Evolutionary conservation across 2,329 filamentous ascomycete genomes (phyloP).

Genomic region (Aspergillus novofumigatus): DNA sequence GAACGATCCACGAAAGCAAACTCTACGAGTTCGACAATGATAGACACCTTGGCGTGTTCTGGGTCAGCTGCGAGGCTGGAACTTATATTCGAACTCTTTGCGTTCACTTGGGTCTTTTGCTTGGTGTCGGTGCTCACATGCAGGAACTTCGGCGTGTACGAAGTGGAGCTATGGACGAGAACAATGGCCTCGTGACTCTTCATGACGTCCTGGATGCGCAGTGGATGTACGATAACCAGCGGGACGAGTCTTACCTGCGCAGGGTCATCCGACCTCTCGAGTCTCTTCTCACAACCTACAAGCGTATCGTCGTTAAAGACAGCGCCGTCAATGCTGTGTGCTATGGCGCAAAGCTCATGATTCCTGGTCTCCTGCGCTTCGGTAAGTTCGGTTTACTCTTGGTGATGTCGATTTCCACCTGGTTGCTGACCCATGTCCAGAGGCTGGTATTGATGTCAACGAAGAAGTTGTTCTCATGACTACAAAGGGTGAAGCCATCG

Average conservation of each 20-base stretch:
- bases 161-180: constrained; percentile 92
- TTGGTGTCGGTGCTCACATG: constrained; percentile 93
- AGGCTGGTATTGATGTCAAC: constrained; percentile 85
- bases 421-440: constrained; percentile 43
- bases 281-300: constrained; percentile 86
- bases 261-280: constrained; percentile 89
- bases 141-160: constrained; percentile 93
- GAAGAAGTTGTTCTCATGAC: constrained; percentile 98
- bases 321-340: constrained; percentile 94
- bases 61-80: constrained; percentile 97
- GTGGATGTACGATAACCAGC: constrained; percentile 92
- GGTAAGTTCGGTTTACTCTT: constrained; percentile 49
- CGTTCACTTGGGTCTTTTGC: constrained; percentile 76
- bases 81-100: constrained; percentile 98
- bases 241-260: constrained; percentile 88
- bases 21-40: constrained; percentile 98
- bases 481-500: constrained; percentile 98
- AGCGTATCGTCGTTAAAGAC: constrained; percentile 97
- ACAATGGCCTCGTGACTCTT: constrained; percentile 81
- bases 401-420: neutral
- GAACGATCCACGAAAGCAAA: constrained; percentile 97
- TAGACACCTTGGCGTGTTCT: constrained; percentile 94
- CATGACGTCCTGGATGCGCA: constrained; percentile 96
- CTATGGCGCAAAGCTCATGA: constrained; percentile 98
- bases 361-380: constrained; percentile 90